Evolutionary conservation across 768 basidiomycete genomes (phyloP), one percentile per base, ranked within the genome.

Genomic region (Lactarius psammicola): DNA sequence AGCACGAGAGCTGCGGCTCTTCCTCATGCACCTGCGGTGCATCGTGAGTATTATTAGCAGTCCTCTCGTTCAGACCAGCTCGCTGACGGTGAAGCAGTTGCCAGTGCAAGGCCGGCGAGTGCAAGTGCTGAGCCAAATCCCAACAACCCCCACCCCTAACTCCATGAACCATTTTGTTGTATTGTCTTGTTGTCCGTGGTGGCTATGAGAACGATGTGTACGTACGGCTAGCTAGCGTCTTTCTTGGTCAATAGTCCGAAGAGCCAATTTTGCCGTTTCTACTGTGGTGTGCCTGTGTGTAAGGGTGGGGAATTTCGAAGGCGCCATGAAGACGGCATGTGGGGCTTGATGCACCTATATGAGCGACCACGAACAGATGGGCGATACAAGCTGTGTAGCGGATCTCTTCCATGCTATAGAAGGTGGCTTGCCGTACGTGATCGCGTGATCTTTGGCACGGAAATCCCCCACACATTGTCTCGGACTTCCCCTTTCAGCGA

Each of bases 91-190:
- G 2, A 17, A 51, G 15, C 46, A 64, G 63, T 31, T 58, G 63
- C 23, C 0, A 5, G 36, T 59, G 63, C 63, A 30, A 49, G 7
- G 31, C 34, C 2, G 62, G 62, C 4, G 34, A 51, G 5, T 63
- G 62, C 62, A 63, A 63, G 13, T 63, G 62, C 46, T 63, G 44
- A 63, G 18, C 20, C n/a, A 4, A 20, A 15, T 26, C 18, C 5
- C 44, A 34, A 63, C 18, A 6, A 10, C n/a, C 26, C n/a, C n/a
- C n/a, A n/a, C n/a, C n/a, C n/a, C 36, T 55, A 42, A 30, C 17
- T 4, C 28, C 28, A 10, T 23, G 17, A 54, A 61, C n/a, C n/a
- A n/a, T n/a, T n/a, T n/a, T 8, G 42, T 17, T 17, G 10, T 36
- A 10, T 40, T 56, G 15, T 17, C n/a, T 11, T 34, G 31, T 2